Evolutionary conservation across 2,329 filamentous ascomycete species (phyloP).

Genomic region (Sporothrix pallida): DNA sequence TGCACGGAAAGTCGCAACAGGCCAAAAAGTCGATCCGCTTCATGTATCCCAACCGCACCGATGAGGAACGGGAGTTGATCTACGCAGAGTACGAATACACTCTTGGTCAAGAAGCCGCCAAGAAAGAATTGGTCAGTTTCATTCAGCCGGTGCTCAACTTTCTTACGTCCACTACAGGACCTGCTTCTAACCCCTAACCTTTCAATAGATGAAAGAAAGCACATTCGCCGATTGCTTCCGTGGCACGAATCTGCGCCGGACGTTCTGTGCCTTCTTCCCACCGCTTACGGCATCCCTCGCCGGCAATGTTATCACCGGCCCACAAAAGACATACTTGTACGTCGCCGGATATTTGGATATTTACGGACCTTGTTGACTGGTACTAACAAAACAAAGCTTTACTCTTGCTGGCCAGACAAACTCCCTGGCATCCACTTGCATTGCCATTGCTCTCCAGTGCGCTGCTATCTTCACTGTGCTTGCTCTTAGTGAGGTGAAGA

Average conservation of each 20-base stretch:
- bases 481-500: slow-evolving; percentile 12
- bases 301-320: slow-evolving; percentile 14
- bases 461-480: slow-evolving; percentile 16
- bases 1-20: slow-evolving; percentile 3
- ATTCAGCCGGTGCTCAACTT: not conserved
- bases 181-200: not conserved
- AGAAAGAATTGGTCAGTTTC: not conserved
- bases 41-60: slow-evolving; percentile 25
- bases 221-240: slow-evolving; percentile 18
- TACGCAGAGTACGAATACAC: slow-evolving; percentile 21
- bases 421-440: slow-evolving; percentile 1
- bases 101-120: slow-evolving; percentile 5
- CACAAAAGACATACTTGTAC: slow-evolving; percentile 25
- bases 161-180: not conserved
- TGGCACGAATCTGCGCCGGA: slow-evolving; percentile 3
- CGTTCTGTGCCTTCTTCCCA: slow-evolving; percentile 20
- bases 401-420: slow-evolving; percentile 21
- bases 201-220: not conserved
- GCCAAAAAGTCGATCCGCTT: slow-evolving; percentile 15
- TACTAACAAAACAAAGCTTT: not conserved
- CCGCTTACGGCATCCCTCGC: slow-evolving; percentile 10
- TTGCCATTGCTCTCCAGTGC: slow-evolving; percentile 20
- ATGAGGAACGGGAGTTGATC: slow-evolving; percentile 13
- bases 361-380: not conserved
- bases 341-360: too few relatives aligned